Evolutionary conservation across 1,284 basidiomycete species (phyloP).

Genomic region (Ustilago hordei): DNA sequence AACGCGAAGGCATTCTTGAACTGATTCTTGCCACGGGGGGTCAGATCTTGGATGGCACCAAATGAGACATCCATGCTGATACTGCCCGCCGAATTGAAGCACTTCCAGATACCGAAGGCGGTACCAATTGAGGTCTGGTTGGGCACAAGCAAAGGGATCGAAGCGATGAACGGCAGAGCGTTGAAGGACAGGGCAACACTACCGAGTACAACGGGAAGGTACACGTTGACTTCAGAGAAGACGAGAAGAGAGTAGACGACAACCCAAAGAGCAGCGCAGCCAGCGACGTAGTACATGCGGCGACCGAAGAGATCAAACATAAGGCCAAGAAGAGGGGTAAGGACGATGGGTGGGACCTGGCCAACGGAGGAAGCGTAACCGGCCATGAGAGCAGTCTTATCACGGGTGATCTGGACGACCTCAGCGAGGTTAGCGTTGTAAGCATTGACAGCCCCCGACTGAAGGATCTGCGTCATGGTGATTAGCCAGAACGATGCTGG

Average conservation of each 20-base stretch:
- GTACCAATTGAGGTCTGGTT: conserved; percentile 70
- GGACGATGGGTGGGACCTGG: conserved; percentile 71
- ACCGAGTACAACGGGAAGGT: conserved; percentile 69
- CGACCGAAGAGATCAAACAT: conserved; percentile 52
- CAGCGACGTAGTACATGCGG: conserved; percentile 61
- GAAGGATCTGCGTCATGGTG: conserved; percentile 63
- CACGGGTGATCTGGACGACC: conserved; percentile 70
- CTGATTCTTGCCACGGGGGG: conserved; percentile 55
- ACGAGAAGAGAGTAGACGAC: conserved; percentile 70
- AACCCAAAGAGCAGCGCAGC: conserved; percentile 69
- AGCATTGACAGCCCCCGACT: conserved; percentile 69
- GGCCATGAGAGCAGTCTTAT: conserved; percentile 69
- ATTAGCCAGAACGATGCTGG: conserved; percentile 66
- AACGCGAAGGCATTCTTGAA: conserved; percentile 71
- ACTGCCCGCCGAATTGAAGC: conserved; percentile 66
- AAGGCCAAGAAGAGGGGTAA: conserved; percentile 70
- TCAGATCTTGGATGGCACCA: conserved; percentile 71
- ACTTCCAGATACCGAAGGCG: conserved; percentile 72
- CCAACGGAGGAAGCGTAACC: conserved; percentile 71
- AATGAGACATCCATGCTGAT: conserved; percentile 70
- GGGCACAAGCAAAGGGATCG: conserved; percentile 70
- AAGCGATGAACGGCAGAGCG: conserved; percentile 70
- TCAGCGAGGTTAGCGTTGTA: conserved; percentile 71
- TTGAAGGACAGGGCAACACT: conserved; percentile 70
- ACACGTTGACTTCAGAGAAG: conserved; percentile 70